phyloP scores from a whole-genome alignment of 495 filamentous ascomycete species.

The Corynascus novoguineensis region DNA sequence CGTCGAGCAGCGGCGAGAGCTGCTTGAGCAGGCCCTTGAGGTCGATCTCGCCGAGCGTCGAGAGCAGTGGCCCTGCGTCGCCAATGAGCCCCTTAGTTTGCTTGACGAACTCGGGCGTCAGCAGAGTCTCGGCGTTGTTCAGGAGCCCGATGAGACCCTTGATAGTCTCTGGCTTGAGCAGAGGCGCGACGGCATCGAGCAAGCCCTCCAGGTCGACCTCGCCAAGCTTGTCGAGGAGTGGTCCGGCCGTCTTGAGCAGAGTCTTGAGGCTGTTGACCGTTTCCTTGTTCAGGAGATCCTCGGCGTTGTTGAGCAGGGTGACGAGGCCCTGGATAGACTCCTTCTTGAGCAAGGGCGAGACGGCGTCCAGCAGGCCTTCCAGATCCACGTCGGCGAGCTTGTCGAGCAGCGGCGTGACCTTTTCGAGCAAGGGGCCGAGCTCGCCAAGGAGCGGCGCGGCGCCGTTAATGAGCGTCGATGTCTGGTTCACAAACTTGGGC shows the following conservation, averaged over 20 bases:
- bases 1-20: slow-evolving; percentile 16
- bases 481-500: slow-evolving; percentile 1
- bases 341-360: slow-evolving; percentile 31
- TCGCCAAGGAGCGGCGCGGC: slow-evolving; percentile 1
- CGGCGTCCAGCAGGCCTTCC: slow-evolving; percentile 22
- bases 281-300: not conserved
- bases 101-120: slow-evolving; percentile 38
- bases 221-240: slow-evolving; percentile 25
- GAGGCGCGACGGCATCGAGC: slow-evolving; percentile 11
- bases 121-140: slow-evolving; percentile 37
- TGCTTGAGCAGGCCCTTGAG: slow-evolving; percentile 31
- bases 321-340: slow-evolving; percentile 39
- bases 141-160: slow-evolving; percentile 38
- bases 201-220: slow-evolving; percentile 17
- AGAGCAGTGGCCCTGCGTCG: slow-evolving; percentile 32
- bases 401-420: slow-evolving; percentile 29
- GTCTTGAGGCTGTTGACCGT: not conserved
- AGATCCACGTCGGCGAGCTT: slow-evolving; percentile 26
- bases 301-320: slow-evolving; percentile 24
- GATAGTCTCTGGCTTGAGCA: slow-evolving; percentile 36
- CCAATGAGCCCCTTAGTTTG: slow-evolving; percentile 38
- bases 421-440: slow-evolving; percentile 10
- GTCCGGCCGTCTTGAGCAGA: not conserved
- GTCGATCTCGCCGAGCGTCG: slow-evolving; percentile 34
- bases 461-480: not conserved